These are phyloP conservation scores for Globisporangium mamillatum DNA, from an alignment of 352 stramenopile species.

Conservation along the genomic window DNA sequence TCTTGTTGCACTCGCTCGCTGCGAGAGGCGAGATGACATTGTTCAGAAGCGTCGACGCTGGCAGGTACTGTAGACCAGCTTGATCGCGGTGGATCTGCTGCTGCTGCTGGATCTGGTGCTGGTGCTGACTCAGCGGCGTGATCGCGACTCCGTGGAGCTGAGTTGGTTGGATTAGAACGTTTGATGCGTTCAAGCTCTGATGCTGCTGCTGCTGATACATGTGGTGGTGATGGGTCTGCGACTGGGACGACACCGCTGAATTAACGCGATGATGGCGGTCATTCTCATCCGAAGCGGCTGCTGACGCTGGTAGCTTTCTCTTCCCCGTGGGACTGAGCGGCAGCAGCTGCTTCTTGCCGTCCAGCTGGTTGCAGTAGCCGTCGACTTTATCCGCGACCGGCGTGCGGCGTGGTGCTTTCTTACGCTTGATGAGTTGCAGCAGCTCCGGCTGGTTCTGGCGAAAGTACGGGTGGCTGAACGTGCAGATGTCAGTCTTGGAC, in stretches of 20 bases:
- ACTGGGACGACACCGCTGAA: neutral
- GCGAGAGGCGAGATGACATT: conserved; percentile 74
- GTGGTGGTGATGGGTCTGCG: neutral
- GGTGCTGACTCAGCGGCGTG: conserved; percentile 21
- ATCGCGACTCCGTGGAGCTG: conserved; percentile 32
- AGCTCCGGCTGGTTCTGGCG: conserved; percentile 68
- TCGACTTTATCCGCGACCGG: conserved; percentile 20
- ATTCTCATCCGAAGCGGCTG: neutral
- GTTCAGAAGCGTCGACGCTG: conserved; percentile 38
- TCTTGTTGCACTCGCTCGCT: conserved; percentile 64
- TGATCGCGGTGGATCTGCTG: conserved; percentile 8
- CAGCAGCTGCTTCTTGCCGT: conserved; percentile 31
- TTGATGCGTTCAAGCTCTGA: conserved; percentile 23
- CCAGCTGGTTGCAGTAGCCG: conserved; percentile 18
- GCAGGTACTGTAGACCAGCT: conserved; percentile 29
- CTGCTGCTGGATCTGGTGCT: neutral
- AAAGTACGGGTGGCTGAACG: conserved; percentile 82
- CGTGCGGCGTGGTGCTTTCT: conserved; percentile 62
- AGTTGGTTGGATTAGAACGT: conserved; percentile 29
- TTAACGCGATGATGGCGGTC: neutral
- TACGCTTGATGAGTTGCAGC: conserved; percentile 77
- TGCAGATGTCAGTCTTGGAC: conserved; percentile 80
- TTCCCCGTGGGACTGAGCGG: conserved; percentile 43
- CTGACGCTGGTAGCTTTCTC: conserved; percentile 28
- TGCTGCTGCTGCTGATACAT: conserved; percentile 8